Evolutionary conservation across 176 grass and related monocot species (phyloP), one percentile per base, ranked within the genome.

Genomic region (Triticum monococcum): DNA sequence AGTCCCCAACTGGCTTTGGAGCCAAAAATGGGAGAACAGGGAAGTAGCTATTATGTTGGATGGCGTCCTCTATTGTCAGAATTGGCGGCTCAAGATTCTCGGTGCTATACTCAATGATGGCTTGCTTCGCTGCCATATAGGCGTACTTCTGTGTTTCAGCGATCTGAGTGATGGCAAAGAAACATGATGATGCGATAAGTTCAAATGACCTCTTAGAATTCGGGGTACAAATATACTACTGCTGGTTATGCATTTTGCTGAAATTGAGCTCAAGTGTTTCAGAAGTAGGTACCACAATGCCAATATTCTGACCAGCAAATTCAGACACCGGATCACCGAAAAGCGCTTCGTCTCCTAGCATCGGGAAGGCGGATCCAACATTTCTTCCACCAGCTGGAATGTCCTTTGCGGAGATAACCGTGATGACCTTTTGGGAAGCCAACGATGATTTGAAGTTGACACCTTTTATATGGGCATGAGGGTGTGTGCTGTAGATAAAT

Each of bases 81-180:
- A 95, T 92, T 50, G 96, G 96, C 64, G 83, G 77, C 75, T 92
- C 86, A 61, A 98, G 81, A 83, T 90, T 89, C 75, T 98, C 88
- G 22, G 84, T 95, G 68, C 80, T 85, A 38, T 98, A 94, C 48
- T 85, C 88, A 24, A 98, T 66, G 46, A 83, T 56, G 20, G 88
- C 93, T 87, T 98, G 87, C 78, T 91, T 89, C 23, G 96, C 93
- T 2, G 88, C 96, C 89, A 98, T 92, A 65, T 95, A 86, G 22
- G 96, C 96, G 13, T 93, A 89, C 76, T 59, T 95, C n/a, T 98
- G 96, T 23, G 91, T 92, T 90, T 93, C 87, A 46, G 93, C 93
- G 79, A 98, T 76, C 96, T 98, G 73, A 67, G 12, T 10, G 12
- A 90, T 16, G 80, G 8, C 33, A 78, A 86, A 65, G 8, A 65